Evolutionary conservation across 257 asterid species (phyloP).

Genomic region (Misopates orontium): DNA sequence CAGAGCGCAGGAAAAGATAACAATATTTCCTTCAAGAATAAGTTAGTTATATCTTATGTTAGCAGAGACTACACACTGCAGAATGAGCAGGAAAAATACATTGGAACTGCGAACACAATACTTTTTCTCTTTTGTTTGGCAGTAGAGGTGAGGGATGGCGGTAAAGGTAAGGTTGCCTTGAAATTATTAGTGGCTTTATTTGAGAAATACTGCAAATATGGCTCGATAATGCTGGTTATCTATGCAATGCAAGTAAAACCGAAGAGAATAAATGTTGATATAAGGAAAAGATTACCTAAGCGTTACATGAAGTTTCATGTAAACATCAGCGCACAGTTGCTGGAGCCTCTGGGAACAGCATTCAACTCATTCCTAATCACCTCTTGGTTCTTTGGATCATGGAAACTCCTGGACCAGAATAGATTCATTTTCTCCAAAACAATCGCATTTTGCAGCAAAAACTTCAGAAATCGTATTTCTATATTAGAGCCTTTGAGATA

Average conservation of each 20-base stretch:
- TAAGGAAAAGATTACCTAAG: conserved; percentile 27
- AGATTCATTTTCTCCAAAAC: conserved; percentile 45
- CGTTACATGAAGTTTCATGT: conserved; percentile 27
- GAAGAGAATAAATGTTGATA: background rate
- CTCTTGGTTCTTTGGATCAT: conserved; percentile 29
- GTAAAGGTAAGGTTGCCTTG: background rate
- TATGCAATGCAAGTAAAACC: background rate
- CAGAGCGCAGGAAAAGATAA: background rate
- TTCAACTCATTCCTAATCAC: conserved; percentile 38
- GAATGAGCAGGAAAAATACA: background rate
- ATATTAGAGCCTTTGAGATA: conserved; percentile 37
- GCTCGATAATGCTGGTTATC: background rate
- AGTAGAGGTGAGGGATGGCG: background rate
- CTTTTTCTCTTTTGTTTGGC: background rate
- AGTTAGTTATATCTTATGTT: too few relatives aligned
- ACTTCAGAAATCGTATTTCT: conserved; percentile 43
- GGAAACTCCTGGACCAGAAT: conserved; percentile 30
- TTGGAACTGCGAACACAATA: background rate
- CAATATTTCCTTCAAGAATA: background rate
- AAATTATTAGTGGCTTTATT: background rate
- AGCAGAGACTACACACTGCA: background rate
- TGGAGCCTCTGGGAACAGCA: conserved; percentile 34
- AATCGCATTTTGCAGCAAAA: conserved; percentile 36
- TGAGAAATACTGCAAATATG: background rate
- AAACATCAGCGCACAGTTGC: conserved; percentile 34